Base-by-base conservation (phyloP, 345 rosid genomes). In the Salix suchowensis region DNA sequence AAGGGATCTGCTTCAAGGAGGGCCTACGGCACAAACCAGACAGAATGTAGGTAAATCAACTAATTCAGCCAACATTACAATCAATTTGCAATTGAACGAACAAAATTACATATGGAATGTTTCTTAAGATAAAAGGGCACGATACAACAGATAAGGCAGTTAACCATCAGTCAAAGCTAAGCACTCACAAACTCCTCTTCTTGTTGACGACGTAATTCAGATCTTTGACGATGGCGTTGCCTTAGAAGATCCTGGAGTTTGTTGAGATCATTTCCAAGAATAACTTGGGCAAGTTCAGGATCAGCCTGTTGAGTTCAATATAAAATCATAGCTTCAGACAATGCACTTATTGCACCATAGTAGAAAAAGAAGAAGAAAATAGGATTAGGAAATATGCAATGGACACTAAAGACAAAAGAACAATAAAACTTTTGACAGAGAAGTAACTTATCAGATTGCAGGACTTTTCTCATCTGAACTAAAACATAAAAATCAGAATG, bases 1-100 rank as follows among this genome's bases (percentile, higher is more conserved):
- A 96, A 93, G 77, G 99, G 99, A 88, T 96, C 99, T 23, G 99
- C 99, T 78, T 89, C 65, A 50, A 91, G 90, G 78, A 96, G 98
- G 52, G 94, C 98, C 99, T 93, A 77, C 37, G 34, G 54, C 7
- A 30, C 32, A 42, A 34, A 75, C 66, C 36, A 66, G 36, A 58
- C 76, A 70, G 36, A 55, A 18, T 16, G 68, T 18, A 79, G 34
- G 72, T 34, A 21, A 65, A 79, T 71, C 40, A 70, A 71, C 67
- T 73, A 26, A 65, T 55, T 3, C 28, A 72, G 15, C 50, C 23
- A 66, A 18, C 40, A 34, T 40, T 50, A 24, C 32, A 62, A n/a
- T 36, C 55, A 52, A 67, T 64, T 62, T 77, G 21, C 15, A 70
- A 48, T 42, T 55, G 34, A 58, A 34, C 21, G 42, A 37, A 19